A percentile compares a stretch with the other conserved stretches of the same genome.
Conservation (phyloP, 352 stramenopile species). For the Pythium rhizo-oryzae region DNA sequence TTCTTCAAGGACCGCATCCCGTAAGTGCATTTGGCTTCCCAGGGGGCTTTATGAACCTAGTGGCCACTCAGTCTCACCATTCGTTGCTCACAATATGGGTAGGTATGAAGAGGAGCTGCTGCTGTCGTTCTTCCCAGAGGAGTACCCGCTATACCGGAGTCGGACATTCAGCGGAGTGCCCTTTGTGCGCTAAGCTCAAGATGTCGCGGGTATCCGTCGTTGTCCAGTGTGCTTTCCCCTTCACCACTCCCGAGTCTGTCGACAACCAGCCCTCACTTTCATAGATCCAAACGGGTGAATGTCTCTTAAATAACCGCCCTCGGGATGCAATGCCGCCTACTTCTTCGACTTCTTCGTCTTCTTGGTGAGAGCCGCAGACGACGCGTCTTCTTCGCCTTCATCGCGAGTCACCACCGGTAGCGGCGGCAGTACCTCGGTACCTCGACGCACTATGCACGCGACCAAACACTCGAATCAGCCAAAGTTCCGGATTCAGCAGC, state of each 20-base stretch:
- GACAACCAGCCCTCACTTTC: background rate
- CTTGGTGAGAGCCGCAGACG: constrained; percentile 5
- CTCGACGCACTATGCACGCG: constrained; percentile 20
- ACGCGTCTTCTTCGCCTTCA: background rate
- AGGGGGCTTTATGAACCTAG: too few relatives aligned
- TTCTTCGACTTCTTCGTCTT: constrained; percentile 56
- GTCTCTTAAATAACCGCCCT: background rate
- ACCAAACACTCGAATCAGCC: too few relatives aligned
- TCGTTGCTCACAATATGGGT: too few relatives aligned
- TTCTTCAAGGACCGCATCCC: constrained; percentile 96
- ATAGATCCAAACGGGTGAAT: background rate
- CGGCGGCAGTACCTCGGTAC: constrained; percentile 37
- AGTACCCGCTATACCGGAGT: constrained; percentile 91
- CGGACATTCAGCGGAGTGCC: constrained; percentile 93
- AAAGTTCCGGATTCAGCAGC: background rate
- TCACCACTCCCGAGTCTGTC: background rate
- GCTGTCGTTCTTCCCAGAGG: constrained; percentile 88
- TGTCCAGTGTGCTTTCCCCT: background rate
- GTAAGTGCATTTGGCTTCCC: too few relatives aligned
- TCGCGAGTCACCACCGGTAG: constrained; percentile 14
- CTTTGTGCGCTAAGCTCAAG: constrained; percentile 62
- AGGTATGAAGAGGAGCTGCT: constrained; percentile 95
- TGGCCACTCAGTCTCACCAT: background rate
- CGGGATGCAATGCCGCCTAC: background rate
- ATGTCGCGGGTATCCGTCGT: background rate